Evolutionary conservation across 2,329 filamentous ascomycete genomes (phyloP), one percentile per base, ranked within the genome.

Genomic region (Coniochaeta sp.): DNA sequence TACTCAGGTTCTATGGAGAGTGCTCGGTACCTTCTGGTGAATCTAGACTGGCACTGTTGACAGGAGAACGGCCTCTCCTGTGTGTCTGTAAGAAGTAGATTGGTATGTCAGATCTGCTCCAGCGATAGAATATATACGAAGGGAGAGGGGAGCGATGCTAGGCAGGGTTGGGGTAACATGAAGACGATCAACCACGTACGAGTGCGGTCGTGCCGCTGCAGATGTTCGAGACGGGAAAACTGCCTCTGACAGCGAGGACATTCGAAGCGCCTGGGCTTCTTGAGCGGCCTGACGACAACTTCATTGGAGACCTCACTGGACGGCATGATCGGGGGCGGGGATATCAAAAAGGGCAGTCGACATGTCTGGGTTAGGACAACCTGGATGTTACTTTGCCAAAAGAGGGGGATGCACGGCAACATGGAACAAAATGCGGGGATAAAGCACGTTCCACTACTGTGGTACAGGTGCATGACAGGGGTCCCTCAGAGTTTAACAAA

Each of bases 161-260:
- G n/a, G n/a, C n/a, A n/a, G 17, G 55, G 9, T 55, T 40, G 36
- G 55, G 55, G 55, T 57, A 14, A 12, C 14, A 12, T 36, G 3
- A 36, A 6, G 7, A 43, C n/a, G n/a, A n/a, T n/a, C n/a, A 28
- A 28, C 14, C n/a, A 61, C 61, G 28, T 61, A 64, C 63, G 63
- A n/a, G 63, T 64, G 19, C 63, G 59, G 28, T 64, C 63, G 26
- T 64, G 63, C 6, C 62, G 60, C 59, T 64, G 63, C 57, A 64
- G 50, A 44, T 64, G 63, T 55, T 64, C 63, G 19, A 64, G 60
- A 8, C 63, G 62, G 28, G 59, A 60, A 55, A 64, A 64, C 12
- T 58, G 38, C n/a, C 63, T 55, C 40, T 64, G 62, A 38, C 63
- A 64, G 50, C 62, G 63, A 57, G 38, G 31, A 47, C 62, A 64